phyloP scores from a whole-genome alignment of 2,329 filamentous ascomycete species.

The Colletotrichum sp. region DNA sequence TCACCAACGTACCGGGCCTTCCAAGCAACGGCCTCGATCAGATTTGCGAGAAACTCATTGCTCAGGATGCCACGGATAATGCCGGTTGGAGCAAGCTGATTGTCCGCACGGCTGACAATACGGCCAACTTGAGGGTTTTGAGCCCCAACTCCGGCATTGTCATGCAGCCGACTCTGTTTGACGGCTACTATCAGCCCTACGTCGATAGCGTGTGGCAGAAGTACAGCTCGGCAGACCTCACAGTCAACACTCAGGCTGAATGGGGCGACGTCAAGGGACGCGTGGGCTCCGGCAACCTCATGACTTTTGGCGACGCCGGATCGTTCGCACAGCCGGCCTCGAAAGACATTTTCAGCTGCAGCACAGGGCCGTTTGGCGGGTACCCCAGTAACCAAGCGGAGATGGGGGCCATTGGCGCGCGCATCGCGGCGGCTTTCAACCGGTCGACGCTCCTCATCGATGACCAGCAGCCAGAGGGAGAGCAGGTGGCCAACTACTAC shows the following conservation, averaged over 20 bases:
- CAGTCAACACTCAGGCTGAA: constrained; percentile 58
- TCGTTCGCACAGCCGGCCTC: constrained; percentile 52
- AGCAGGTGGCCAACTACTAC: constrained; percentile 58
- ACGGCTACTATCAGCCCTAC: constrained; percentile 55
- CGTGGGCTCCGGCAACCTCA: constrained; percentile 37
- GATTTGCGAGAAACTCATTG: constrained; percentile 49
- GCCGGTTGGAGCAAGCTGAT: constrained; percentile 59
- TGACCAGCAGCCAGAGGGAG: constrained; percentile 56
- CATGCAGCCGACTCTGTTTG: constrained; percentile 49
- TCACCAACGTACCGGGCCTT: constrained; percentile 55
- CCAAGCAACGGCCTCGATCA: constrained; percentile 48
- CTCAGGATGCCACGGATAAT: constrained; percentile 50
- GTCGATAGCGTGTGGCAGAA: constrained; percentile 57
- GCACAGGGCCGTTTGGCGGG: constrained; percentile 60
- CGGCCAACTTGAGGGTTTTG: constrained; percentile 51
- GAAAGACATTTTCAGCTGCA: constrained; percentile 57
- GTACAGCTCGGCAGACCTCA: constrained; percentile 49
- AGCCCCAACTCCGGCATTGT: constrained; percentile 57
- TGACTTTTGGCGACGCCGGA: constrained; percentile 45
- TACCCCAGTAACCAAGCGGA: constrained; percentile 44
- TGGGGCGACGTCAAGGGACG: constrained; percentile 55
- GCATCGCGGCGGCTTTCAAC: constrained; percentile 79
- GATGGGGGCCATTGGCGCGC: constrained; percentile 70
- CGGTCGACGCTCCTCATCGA: constrained; percentile 69
- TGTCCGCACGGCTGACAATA: constrained; percentile 42